A percentile compares a stretch with the other conserved stretches of the same genome.
These are phyloP conservation scores for Gastrolobium villosum DNA, from an alignment of 306 rosid species.

Conservation along the genomic window DNA sequence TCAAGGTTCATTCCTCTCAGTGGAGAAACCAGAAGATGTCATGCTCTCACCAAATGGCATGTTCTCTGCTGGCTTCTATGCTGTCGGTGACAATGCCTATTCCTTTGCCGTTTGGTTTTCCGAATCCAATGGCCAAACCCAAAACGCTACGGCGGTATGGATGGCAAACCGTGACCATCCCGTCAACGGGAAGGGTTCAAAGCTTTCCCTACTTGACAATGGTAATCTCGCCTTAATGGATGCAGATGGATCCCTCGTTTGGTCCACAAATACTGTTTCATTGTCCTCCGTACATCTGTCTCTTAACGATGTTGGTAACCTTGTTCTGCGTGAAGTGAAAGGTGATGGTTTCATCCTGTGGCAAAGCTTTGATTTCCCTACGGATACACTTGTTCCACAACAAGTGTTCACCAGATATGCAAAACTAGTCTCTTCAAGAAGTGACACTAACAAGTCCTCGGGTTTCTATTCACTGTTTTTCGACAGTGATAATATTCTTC, in stretches of 20 bases:
- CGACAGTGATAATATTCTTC: conserved; percentile 39
- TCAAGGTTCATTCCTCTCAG: conserved; percentile 39
- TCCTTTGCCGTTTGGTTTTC: conserved; percentile 49
- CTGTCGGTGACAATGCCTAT: conserved; percentile 25
- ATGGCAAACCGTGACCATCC: conserved; percentile 58
- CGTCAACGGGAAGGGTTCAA: conserved; percentile 57
- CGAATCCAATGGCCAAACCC: not conserved
- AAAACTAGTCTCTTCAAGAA: conserved; percentile 47
- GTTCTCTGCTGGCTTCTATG: conserved; percentile 41
- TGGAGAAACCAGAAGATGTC: conserved; percentile 35
- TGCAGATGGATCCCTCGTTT: conserved; percentile 5
- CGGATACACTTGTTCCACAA: conserved; percentile 59
- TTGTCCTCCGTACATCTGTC: not conserved
- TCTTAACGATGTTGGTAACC: conserved; percentile 55
- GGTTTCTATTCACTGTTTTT: conserved; percentile 53
- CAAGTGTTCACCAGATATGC: conserved; percentile 48
- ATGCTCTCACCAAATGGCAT: conserved; percentile 40
- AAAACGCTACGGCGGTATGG: conserved; percentile 49
- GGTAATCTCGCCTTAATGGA: conserved; percentile 49
- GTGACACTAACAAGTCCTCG: conserved; percentile 27
- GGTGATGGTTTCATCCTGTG: conserved; percentile 36
- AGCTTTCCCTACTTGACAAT: conserved; percentile 39
- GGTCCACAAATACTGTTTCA: conserved; percentile 48
- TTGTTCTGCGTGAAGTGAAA: conserved; percentile 43
- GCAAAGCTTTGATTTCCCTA: conserved; percentile 62